Base-by-base conservation (phyloP, 163 green algal species). In the Picocystis sp. region DNA sequence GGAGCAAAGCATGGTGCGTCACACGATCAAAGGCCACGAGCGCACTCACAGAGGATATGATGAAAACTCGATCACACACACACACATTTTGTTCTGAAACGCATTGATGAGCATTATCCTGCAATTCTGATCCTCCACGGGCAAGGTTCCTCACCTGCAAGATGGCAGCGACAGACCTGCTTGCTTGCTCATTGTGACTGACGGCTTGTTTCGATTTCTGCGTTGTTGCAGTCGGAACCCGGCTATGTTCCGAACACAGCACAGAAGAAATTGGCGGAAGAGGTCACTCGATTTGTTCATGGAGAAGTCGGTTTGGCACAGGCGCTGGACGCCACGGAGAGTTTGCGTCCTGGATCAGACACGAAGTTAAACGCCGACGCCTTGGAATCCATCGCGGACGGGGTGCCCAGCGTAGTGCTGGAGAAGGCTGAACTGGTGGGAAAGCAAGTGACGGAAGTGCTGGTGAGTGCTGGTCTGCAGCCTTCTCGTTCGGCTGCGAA, bases 241-340 rank as follows among this genome's bases (percentile, higher is more conserved):
- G 69, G 56, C 10, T 94, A 95, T 52, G 57, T 71, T 29, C 84
- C 86, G 45, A 94, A 94, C 73, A 82, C 70, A 1, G 86, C 81
- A 19, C 90, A 99, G 78, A 62, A 65, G 38, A 55, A 68, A 19
- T 73, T 99, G 42, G 91, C 91, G 1, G 78, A 91, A 53, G 87
- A 95, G 64, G 86, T 98, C 5, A 94, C 87, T 1, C 65, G 73
- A 42, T 92, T 94, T 72, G 91, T 98, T 46, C 91, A 96, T 63
- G 91, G 90, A 0, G 71, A 94, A 58, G 74, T 82, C 56, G 90
- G 86, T 6, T 68, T 99, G 46, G 54, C 75, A 47, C 71, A 87
- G 56, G 90, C 89, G 2, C 68, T 94, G 9, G 75, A 74, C 51
- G 75, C 86, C 6, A 97, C 89, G 9, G 64, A 86, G 63, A 79